Evolutionary conservation across 2,329 filamentous ascomycete species (phyloP), one percentile per base, ranked within the genome.

Genomic region (Colletotrichum plurivorum): DNA sequence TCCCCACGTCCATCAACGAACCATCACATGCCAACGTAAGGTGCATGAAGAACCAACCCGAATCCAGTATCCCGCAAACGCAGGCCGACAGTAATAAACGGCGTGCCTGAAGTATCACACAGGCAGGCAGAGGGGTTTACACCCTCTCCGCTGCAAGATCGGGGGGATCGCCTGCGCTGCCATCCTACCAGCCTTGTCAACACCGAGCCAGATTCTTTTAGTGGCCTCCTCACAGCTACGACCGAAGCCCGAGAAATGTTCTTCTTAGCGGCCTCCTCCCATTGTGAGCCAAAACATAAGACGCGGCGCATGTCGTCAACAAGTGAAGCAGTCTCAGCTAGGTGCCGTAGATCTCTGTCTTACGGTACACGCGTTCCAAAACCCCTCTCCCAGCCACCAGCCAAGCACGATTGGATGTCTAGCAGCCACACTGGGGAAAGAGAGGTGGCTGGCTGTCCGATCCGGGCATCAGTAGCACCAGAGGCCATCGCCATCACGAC

Each of bases 101-200:
- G 20, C 13, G 49, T 25, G 49, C 15, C 22, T 39, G 18, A 22
- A 13, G 20, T 31, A 46, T 16, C 9, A 20, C 1, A 25, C 2
- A 36, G 7, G 10, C 31, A 36, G 8, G 8, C 31, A 10, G 31
- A 36, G 31, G 31, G 31, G 31, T 36, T 36, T 36, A 36, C 46
- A 65, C 46, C 55, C 27, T 53, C 45, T 53, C 49, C 2, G 41
- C 52, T 58, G 63, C 63, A 59, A 61, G 63, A 66, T 61, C 49
- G 63, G 39, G 39, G 56, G 18, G 16, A 46, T 46, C 16, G 16
- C 45, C 7, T 16, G 3, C 10, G 45, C 45, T 46, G 45, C 16
- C 45, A 36, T 36, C 18, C 45, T 46, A 16, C 16, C 15, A 16
- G 9, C 16, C 15, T 46, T 46, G 45, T 18, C 9, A 10, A 8